These are phyloP conservation scores for Aspergillus sclerotiicarbonarius DNA, from an alignment of 495 filamentous ascomycete genomes.

Conservation along the genomic window DNA sequence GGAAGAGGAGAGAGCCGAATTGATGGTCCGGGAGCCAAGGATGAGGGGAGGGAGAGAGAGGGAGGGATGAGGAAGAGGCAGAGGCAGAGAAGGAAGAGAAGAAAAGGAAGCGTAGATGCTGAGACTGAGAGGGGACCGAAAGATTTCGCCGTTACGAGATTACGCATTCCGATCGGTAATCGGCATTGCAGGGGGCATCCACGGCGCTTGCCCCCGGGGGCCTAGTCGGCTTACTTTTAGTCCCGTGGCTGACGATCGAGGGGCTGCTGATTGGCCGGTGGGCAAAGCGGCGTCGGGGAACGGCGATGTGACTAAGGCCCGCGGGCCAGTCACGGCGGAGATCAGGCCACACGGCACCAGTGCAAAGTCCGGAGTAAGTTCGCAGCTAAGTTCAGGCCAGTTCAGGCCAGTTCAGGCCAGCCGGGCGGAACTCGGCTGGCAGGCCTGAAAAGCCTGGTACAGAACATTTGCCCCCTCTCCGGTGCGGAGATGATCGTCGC, in stretches of 20 bases:
- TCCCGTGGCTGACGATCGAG: conserved; percentile 9
- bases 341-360: background rate
- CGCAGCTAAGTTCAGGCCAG: background rate
- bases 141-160: conserved; percentile 17
- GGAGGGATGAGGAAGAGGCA: background rate
- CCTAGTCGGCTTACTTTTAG: conserved; percentile 7
- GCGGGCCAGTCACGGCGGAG: background rate
- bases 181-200: background rate
- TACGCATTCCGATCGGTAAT: background rate
- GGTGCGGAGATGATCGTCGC: no score
- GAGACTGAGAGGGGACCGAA: background rate
- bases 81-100: background rate
- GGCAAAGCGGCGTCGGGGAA: background rate
- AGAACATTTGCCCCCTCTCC: no score
- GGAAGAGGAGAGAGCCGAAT: background rate
- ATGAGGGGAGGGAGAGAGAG: conserved; percentile 4
- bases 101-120: background rate
- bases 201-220: background rate
- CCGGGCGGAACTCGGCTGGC: background rate
- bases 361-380: no score
- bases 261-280: conserved; percentile 3
- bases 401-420: background rate
- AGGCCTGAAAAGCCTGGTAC: background rate
- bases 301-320: background rate
- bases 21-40: conserved; percentile 4